A percentile compares a stretch with the other conserved stretches of the same genome.
Conservation (phyloP, 176 grass and related monocot genomes). For the Musa troglodytarum region DNA sequence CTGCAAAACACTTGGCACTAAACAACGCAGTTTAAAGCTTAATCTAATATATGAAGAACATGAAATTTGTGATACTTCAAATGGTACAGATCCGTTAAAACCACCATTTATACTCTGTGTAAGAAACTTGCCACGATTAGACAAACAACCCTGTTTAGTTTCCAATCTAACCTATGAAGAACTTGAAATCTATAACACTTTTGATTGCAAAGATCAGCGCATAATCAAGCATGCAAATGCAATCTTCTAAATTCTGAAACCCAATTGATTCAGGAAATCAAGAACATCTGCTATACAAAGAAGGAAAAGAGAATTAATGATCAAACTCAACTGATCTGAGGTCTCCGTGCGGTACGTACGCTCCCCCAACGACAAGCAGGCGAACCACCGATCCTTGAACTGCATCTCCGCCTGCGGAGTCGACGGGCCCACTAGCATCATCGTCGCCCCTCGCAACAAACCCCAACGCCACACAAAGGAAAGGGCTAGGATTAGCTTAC, state of each 20-base stretch:
- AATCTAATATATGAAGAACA: background rate
- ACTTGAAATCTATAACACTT: background rate
- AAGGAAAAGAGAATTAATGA: background rate
- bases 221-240: background rate
- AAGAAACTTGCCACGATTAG: no score
- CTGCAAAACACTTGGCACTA: no score
- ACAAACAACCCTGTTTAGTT: no score
- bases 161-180: background rate
- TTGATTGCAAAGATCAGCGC: background rate
- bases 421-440: conserved; percentile 11
- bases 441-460: background rate
- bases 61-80: background rate
- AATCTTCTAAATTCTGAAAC: background rate
- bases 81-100: background rate
- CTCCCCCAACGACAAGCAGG: conserved; percentile 86
- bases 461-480: background rate
- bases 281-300: background rate
- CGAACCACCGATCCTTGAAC: conserved; percentile 94
- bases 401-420: conserved; percentile 67
- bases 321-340: conserved; percentile 59
- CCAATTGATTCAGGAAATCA: conserved; percentile 1
- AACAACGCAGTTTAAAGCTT: no score
- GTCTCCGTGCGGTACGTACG: conserved; percentile 75
- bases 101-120: no score
- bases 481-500: conserved; percentile 14